Base-by-base conservation (phyloP, 495 filamentous ascomycete species). In the Amniculicola lignicola region DNA sequence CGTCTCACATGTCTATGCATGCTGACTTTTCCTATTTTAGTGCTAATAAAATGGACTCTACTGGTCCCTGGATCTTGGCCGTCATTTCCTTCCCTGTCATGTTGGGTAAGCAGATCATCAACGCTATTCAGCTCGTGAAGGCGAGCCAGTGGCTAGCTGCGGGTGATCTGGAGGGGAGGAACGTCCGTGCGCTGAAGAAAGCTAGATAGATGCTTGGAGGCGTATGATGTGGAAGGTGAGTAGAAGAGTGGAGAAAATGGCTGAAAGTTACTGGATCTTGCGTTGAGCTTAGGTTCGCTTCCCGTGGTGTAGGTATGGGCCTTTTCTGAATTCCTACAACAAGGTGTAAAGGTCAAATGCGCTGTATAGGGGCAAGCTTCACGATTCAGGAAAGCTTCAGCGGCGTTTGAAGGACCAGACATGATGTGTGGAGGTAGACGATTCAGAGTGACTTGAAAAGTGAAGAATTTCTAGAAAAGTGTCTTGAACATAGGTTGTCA, bases 91-190 rank as follows among this genome's bases (percentile, higher is more conserved):
- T 83, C 59, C 92, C 90, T 3, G 77, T 95, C 61, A 96, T 95
- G 88, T 76, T 79, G n/a, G 76, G 82, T 51, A 97, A 97, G 78
- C 92, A 97, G 67, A 77, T 88, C 53, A 86, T 96, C 73, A 96
- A 96, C 65, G 79, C 95, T 28, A 77, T 96, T 33, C 92, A 97
- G 72, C 75, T 97, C 47, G 82, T 95, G 65, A 94, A 95, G 74
- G 92, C 92, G 11, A 86, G 87, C 71, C 80, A 80, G 62, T 95
- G 89, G 86, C 73, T 97, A 43, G 92, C 88, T 0, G 89, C 95
- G 72, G 88, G 89, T 15, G 91, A 97, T 65, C 63, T 82, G 14
- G 70, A 77, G 67, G 70, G 77, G 33, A 72, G 86, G 61, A 75
- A 68, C 63, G 72, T 65, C 38, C 66, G 69, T 25, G 75, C 79